Percentiles rank a stretch among this genome's conserved stretches.
phyloP scores from a whole-genome alignment of 108 stramenopile genomes.

The Fragilaria radians region DNA sequence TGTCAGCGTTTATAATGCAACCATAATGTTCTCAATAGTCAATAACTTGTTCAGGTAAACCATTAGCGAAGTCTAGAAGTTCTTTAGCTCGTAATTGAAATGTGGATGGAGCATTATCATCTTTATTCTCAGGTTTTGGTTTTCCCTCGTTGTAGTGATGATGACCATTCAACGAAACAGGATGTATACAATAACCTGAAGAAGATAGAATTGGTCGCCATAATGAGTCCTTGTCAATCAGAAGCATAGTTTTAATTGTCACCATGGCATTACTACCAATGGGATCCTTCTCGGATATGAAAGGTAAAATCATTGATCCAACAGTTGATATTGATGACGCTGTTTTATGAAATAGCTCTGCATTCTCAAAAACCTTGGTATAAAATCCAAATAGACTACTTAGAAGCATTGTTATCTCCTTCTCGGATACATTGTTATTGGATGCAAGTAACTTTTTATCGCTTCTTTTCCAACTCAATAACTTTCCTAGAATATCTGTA shows the following conservation, averaged over 20 bases:
- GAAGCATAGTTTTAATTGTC: constrained; percentile 31
- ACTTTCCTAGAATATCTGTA: not conserved
- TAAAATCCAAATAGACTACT: not conserved
- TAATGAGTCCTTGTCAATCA: constrained; percentile 26
- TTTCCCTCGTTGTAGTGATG: too few relatives aligned
- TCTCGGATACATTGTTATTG: too few relatives aligned
- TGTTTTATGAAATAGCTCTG: not conserved
- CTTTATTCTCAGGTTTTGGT: not conserved
- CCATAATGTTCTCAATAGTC: too few relatives aligned
- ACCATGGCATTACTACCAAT: constrained; percentile 16
- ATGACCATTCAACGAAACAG: constrained; percentile 9
- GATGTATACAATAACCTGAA: constrained; percentile 15
- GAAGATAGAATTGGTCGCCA: constrained; percentile 26
- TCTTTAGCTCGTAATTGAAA: constrained; percentile 9
- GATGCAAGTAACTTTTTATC: too few relatives aligned
- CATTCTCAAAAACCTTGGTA: not conserved
- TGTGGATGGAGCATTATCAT: not conserved
- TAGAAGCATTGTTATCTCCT: too few relatives aligned
- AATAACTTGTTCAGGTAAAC: constrained; percentile 22
- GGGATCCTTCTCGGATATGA: constrained; percentile 16
- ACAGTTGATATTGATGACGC: constrained; percentile 22
- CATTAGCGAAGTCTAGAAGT: constrained; percentile 20
- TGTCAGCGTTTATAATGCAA: too few relatives aligned
- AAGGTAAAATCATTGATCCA: constrained; percentile 33
- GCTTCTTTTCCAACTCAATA: too few relatives aligned